These are phyloP conservation scores for Aspergillus neotritici DNA, from an alignment of 2,329 filamentous ascomycete species.

Conservation along the genomic window DNA sequence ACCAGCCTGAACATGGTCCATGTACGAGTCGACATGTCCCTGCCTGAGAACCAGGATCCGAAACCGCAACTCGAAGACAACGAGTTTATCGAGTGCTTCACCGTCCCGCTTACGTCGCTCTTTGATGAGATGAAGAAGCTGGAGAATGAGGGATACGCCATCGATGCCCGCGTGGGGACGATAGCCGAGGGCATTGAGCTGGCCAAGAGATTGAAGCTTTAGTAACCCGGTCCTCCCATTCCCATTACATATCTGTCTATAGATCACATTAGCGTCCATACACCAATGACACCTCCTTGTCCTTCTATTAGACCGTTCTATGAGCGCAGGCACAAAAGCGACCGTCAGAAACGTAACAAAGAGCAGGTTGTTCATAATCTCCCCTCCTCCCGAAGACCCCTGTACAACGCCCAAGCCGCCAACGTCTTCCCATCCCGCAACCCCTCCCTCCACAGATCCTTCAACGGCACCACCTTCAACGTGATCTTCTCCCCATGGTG, in stretches of 20 bases:
- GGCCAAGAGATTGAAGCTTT: slow-evolving; percentile 48
- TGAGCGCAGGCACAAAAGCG: too few relatives aligned
- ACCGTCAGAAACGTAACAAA: too few relatives aligned
- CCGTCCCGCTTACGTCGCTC: slow-evolving; percentile 57
- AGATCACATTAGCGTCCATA: too few relatives aligned
- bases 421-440: slow-evolving; percentile 53
- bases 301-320: not conserved
- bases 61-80: slow-evolving; percentile 68
- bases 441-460: slow-evolving; percentile 50
- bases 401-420: slow-evolving; percentile 52
- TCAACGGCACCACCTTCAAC: slow-evolving; percentile 49
- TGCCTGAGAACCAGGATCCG: slow-evolving; percentile 63
- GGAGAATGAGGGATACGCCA: slow-evolving; percentile 66
- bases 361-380: slow-evolving; percentile 27
- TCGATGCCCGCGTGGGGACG: slow-evolving; percentile 72
- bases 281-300: not conserved
- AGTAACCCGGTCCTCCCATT: not conserved
- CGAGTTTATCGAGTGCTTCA: slow-evolving; percentile 78
- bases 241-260: not conserved
- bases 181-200: slow-evolving; percentile 73
- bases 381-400: slow-evolving; percentile 46
- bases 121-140: slow-evolving; percentile 63
- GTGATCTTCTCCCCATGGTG: slow-evolving; percentile 56
- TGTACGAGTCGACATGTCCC: slow-evolving; percentile 63
- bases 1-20: slow-evolving; percentile 57